These are phyloP conservation scores for Marasmius sp. DNA, from an alignment of 1,284 basidiomycete genomes.

Conservation along the genomic window DNA sequence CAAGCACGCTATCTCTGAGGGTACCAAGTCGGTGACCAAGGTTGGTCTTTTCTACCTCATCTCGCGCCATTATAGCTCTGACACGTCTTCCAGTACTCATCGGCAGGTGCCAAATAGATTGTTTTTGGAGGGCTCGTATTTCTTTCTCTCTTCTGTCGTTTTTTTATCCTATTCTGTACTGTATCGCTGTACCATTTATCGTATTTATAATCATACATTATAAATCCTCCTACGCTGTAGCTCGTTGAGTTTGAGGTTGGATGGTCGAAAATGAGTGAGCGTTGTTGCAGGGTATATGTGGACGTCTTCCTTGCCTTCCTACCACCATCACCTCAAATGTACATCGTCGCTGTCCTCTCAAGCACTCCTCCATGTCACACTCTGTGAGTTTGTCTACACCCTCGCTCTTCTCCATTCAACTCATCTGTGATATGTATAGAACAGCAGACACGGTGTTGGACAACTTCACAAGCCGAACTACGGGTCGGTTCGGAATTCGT, in stretches of 20 bases:
- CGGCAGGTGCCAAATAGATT: slow-evolving; percentile 57
- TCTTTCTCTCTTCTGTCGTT: not conserved
- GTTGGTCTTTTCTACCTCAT: slow-evolving; percentile 20
- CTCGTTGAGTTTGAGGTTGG: not conserved
- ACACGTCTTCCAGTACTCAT: slow-evolving; percentile 52
- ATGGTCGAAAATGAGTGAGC: not conserved
- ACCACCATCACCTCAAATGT: no score
- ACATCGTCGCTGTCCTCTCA: no score
- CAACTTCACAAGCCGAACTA: no score
- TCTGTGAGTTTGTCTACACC: no score
- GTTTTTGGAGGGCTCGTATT: slow-evolving; percentile 6
- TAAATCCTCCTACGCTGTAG: not conserved
- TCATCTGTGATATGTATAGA: no score
- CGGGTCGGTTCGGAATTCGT: no score
- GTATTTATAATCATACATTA: slow-evolving; percentile 12
- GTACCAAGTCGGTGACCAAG: slow-evolving; percentile 60
- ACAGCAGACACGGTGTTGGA: no score
- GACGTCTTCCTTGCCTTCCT: no score
- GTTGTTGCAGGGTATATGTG: no score
- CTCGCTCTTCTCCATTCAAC: no score
- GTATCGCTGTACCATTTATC: slow-evolving; percentile 24
- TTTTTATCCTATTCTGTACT: slow-evolving; percentile 11
- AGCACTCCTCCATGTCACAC: no score
- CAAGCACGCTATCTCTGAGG: slow-evolving; percentile 81
- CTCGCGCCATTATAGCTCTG: not conserved